Conservation (phyloP, 345 rosid species). For the Gossypium longicalyx region DNA sequence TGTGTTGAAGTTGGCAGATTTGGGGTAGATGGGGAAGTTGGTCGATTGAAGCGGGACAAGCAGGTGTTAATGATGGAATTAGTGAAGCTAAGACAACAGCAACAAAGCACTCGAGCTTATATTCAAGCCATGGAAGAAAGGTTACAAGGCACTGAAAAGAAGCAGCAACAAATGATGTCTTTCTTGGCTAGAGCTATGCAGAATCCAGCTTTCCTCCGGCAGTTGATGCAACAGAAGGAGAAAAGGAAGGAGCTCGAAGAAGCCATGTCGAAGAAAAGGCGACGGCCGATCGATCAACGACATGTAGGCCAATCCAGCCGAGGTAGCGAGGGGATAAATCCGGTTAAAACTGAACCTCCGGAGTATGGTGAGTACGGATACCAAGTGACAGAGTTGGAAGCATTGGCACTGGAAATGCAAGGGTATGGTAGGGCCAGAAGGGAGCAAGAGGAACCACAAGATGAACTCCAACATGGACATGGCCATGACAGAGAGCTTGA, state of each 20-base stretch:
- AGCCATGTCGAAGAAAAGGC: conserved; percentile 41
- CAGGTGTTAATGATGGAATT: conserved; percentile 52
- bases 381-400: conserved; percentile 74
- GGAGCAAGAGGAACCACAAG: conserved; percentile 24
- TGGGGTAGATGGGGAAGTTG: conserved; percentile 39
- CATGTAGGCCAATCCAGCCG: conserved; percentile 20
- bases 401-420: conserved; percentile 90
- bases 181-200: conserved; percentile 67
- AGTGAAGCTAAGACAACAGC: conserved; percentile 66
- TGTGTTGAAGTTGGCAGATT: conserved; percentile 54
- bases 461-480: conserved; percentile 22
- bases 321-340: background rate
- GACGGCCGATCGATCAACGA: conserved; percentile 37
- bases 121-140: conserved; percentile 67
- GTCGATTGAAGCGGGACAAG: conserved; percentile 58
- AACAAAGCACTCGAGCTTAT: conserved; percentile 51
- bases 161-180: conserved; percentile 87
- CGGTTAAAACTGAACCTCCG: conserved; percentile 43
- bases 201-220: conserved; percentile 61
- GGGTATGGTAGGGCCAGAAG: conserved; percentile 41
- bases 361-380: conserved; percentile 34
- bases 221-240: conserved; percentile 41
- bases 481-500: conserved; percentile 39
- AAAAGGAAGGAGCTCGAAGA: conserved; percentile 54
- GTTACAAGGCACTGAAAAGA: conserved; percentile 57